These are phyloP conservation scores for Acer saccharum DNA, from an alignment of 345 rosid genomes.

Conservation along the genomic window DNA sequence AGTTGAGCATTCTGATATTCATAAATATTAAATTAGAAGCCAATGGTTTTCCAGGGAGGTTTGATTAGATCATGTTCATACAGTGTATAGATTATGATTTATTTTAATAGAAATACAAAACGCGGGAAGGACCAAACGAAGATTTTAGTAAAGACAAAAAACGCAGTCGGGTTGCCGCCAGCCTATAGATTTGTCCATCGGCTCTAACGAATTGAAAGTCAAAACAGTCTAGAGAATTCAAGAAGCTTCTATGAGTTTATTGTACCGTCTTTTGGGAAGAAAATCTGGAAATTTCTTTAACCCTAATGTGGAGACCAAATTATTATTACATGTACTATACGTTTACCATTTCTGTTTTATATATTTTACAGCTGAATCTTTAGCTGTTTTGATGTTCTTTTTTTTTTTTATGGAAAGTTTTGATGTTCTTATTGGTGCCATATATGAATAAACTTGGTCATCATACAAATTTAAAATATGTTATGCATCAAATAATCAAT, in stretches of 20 bases:
- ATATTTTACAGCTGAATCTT: no score
- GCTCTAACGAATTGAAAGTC: not conserved
- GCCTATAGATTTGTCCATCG: not conserved
- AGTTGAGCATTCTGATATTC: no score
- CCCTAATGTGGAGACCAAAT: no score
- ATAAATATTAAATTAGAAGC: not conserved
- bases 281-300: not conserved
- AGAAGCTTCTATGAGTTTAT: not conserved
- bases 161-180: not conserved
- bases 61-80: not conserved
- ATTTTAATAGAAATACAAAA: not conserved
- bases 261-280: not conserved
- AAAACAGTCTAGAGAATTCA: not conserved
- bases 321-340: no score
- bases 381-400: no score
- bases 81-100: not conserved
- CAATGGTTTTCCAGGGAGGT: not conserved
- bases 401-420: no score
- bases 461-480: no score
- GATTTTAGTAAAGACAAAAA: not conserved
- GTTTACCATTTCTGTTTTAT: no score
- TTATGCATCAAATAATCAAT: no score
- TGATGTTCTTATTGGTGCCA: no score
- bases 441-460: no score
- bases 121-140: not conserved